Percentiles rank a stretch among this genome's conserved stretches.
phyloP scores from a whole-genome alignment of 2,329 filamentous ascomycete genomes.

The Trichoderma hamatum region DNA sequence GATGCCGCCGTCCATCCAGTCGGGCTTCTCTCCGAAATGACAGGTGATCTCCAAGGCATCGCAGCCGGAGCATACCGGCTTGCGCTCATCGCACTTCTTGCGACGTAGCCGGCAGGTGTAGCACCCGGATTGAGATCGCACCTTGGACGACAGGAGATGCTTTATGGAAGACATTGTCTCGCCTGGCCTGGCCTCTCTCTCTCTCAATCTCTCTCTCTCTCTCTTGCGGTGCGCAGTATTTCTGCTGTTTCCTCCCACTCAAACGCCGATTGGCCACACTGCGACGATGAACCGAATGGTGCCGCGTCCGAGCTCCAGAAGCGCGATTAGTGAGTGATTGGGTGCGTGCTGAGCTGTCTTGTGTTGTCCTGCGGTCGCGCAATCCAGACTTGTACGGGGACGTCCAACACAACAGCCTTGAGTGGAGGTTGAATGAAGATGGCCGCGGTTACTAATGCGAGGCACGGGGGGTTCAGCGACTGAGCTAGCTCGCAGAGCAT shows the following conservation, averaged over 20 bases:
- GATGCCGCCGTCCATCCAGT: slow-evolving; percentile 59
- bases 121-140: slow-evolving; percentile 54
- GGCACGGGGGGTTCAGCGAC: background rate
- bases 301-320: background rate
- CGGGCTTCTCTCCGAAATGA: slow-evolving; percentile 56
- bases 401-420: background rate
- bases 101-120: slow-evolving; percentile 64
- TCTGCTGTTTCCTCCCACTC: background rate
- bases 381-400: background rate
- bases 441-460: slow-evolving; percentile 19
- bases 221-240: background rate
- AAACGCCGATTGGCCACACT: background rate
- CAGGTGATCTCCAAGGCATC: slow-evolving; percentile 59
- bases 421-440: slow-evolving; percentile 14
- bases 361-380: background rate
- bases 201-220: background rate
- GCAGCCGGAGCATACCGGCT: slow-evolving; percentile 56
- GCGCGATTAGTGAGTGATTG: background rate
- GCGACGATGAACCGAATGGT: background rate
- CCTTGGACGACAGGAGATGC: slow-evolving; percentile 25
- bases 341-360: background rate
- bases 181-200: background rate
- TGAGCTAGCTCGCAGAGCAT: background rate
- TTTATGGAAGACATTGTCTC: slow-evolving; percentile 19
- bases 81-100: slow-evolving; percentile 63